Percentiles rank a stretch among this genome's conserved stretches.
Evolutionary conservation across 1,284 basidiomycete species (phyloP).

Genomic region (Sporisorium exsertum): DNA sequence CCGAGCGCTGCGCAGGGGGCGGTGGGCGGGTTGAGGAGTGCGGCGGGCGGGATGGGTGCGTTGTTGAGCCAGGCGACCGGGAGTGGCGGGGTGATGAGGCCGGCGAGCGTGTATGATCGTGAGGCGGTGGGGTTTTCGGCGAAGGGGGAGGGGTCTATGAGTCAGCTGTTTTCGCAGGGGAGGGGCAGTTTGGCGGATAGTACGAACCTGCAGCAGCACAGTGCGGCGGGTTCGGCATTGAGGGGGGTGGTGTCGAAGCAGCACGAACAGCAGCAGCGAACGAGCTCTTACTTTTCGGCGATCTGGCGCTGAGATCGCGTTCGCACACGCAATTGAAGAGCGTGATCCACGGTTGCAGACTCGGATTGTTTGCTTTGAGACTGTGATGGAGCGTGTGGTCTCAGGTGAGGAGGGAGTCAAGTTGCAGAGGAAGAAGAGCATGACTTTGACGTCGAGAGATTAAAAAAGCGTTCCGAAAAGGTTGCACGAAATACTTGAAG

Average conservation of each 20-base stretch:
- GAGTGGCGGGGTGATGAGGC: conserved; percentile 18
- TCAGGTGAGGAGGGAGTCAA: too few species aligned
- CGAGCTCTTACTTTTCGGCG: conserved; percentile 25
- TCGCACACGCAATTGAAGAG: not conserved
- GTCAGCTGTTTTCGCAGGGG: not conserved
- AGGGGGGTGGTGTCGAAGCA: not conserved
- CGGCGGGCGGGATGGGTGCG: conserved; percentile 1
- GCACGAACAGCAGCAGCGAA: not conserved
- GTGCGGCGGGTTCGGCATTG: not conserved
- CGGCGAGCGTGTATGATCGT: conserved; percentile 11
- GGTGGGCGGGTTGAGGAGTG: conserved; percentile 14
- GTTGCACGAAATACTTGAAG: too few species aligned
- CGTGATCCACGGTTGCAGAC: too few species aligned
- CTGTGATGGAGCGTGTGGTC: too few species aligned
- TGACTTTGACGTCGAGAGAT: too few species aligned
- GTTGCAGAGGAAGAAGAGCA: too few species aligned
- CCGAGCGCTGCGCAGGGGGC: conserved; percentile 27
- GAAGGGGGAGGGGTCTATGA: too few species aligned
- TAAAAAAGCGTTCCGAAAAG: too few species aligned
- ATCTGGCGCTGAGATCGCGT: conserved; percentile 30
- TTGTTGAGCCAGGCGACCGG: conserved; percentile 26
- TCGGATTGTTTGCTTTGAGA: too few species aligned
- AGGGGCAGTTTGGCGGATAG: conserved; percentile 1
- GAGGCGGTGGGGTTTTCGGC: not conserved
- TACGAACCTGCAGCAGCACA: not conserved